A percentile compares a stretch with the other conserved stretches of the same genome.
These are phyloP conservation scores for Nadsonia commutata DNA, from an alignment of 1,139 yeast species.

Conservation along the genomic window DNA sequence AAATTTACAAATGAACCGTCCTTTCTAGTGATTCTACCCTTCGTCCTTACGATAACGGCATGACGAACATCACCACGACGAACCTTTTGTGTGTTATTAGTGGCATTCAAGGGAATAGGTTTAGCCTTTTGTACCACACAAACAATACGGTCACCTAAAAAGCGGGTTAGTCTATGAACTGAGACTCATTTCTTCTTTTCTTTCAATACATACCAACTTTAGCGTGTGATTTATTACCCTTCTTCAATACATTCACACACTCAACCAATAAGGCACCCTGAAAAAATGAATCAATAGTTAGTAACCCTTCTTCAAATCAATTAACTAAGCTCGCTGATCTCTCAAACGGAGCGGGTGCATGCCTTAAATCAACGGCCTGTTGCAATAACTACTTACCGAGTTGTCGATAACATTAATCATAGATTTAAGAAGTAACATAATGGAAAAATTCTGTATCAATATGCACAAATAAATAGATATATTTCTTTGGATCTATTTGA, in stretches of 20 bases:
- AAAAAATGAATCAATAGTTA: not conserved
- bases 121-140: conserved; percentile 90
- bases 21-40: conserved; percentile 66
- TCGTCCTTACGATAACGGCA: conserved; percentile 89
- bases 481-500: too few species aligned
- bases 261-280: conserved; percentile 85
- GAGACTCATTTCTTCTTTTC: not conserved
- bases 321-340: too few species aligned
- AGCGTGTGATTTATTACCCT: conserved; percentile 74
- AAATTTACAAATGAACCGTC: conserved; percentile 82
- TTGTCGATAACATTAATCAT: conserved; percentile 82
- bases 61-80: conserved; percentile 93
- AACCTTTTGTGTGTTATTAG: conserved; percentile 44
- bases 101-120: conserved; percentile 47
- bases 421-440: conserved; percentile 80
- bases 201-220: conserved; percentile 37
- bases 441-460: too few species aligned
- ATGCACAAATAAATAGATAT: too few species aligned
- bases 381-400: conserved; percentile 42
- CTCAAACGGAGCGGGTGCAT: too few species aligned
- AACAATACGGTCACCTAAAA: conserved; percentile 57
- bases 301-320: too few species aligned
- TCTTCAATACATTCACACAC: conserved; percentile 88
- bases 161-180: not conserved
- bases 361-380: too few species aligned